Evolutionary conservation across 2,329 filamentous ascomycete genomes (phyloP), one percentile per base, ranked within the genome.

Genomic region (Byssoonygena ceratinophila): DNA sequence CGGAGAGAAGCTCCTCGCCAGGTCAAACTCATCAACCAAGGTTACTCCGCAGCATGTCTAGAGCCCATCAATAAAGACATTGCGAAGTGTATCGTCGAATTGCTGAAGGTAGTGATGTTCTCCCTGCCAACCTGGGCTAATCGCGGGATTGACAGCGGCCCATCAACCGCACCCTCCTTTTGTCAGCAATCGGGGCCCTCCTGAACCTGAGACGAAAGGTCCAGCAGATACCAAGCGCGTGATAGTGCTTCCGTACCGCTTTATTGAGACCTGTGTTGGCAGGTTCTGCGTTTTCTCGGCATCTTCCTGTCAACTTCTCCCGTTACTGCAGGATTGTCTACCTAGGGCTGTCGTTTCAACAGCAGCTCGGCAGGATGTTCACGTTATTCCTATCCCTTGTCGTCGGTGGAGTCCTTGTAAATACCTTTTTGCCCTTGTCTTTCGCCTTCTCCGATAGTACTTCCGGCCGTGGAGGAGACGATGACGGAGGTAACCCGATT

Each of bases 401-500:
- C 25, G 31, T 54, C 27, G 47, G 51, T 18, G 25, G 32, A 37
- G 41, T 9, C 22, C 32, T 51, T 20, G 34, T 31, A 31, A 22
- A 34, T 36, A 6, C 44, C 29, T 23, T 20, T 14, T 54, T 41
- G n/a, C 23, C 46, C 9, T 14, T 36, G 4, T 34, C 44, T 6
- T 16, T 45, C n/a, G n/a, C 43, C 14, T n/a, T 36, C 1, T 5
- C 11, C 5, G 14, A n/a, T 18, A 29, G 23, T 55, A 39, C n/a
- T 29, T 36, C 43, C 6, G 43, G 44, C 22, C 2, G 9, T 22
- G 53, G 41, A 14, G 46, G 46, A 9, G 40, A 45, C 31, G 44
- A 41, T 11, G 41, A 46, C 31, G 48, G 39, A 22, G 44, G 36
- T 8, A 50, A 34, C 9, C 49, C 55, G n/a, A 59, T 59, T 32